These are phyloP conservation scores for Mortierella sp. DNA, from an alignment of 371 early-diverging fungal species.

Conservation along the genomic window DNA sequence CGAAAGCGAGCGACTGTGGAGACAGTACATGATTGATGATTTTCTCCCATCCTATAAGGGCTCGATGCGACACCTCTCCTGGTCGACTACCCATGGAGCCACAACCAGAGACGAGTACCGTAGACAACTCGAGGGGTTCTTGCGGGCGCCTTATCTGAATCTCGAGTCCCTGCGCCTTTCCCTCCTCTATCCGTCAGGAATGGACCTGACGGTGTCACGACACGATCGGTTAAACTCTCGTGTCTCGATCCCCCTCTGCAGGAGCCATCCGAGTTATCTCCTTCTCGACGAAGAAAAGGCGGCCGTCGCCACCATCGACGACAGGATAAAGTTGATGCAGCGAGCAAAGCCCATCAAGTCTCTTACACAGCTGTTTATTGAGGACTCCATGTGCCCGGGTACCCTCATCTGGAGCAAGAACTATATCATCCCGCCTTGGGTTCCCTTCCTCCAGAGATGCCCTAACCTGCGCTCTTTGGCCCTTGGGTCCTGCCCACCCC, in stretches of 20 bases:
- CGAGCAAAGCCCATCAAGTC: neutral
- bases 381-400: neutral
- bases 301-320: neutral
- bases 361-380: neutral
- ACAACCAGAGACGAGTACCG: neutral
- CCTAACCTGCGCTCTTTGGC: neutral
- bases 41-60: neutral
- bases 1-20: neutral
- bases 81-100: neutral
- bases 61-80: slow-evolving; percentile 1
- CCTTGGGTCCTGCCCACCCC: neutral
- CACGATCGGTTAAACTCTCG: too few species aligned
- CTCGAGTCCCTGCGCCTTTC: neutral
- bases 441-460: neutral
- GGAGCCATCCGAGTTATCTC: neutral
- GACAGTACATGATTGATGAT: neutral
- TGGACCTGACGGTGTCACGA: neutral
- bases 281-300: neutral
- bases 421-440: neutral
- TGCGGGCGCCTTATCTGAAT: neutral
- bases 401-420: neutral
- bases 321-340: neutral
- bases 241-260: too few species aligned
- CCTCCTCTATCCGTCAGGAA: neutral
- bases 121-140: neutral